Conservation (phyloP, 2,329 filamentous ascomycete genomes). For the Plenodomus tracheiphilus region DNA sequence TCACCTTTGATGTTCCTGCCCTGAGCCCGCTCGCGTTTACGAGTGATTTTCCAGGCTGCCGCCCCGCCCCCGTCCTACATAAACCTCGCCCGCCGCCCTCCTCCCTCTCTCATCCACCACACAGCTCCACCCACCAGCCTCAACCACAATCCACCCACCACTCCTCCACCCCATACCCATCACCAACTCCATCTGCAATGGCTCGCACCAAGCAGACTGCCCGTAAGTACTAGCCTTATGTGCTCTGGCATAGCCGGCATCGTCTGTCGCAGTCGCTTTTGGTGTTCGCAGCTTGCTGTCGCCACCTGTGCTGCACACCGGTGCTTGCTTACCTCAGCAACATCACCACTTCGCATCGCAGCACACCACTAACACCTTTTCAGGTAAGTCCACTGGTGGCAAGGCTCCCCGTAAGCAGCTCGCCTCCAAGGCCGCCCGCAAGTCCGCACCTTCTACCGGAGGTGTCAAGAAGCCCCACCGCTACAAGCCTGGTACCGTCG, state of each 20-base stretch:
- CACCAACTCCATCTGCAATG: constrained; percentile 43
- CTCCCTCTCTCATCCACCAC: constrained; percentile 43
- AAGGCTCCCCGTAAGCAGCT: constrained; percentile 90
- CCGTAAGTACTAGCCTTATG: constrained; percentile 49
- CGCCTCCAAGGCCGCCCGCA: constrained; percentile 98
- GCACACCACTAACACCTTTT: constrained; percentile 36
- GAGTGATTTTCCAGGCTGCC: constrained; percentile 43
- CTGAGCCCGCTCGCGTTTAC: constrained; percentile 27
- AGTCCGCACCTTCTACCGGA: constrained; percentile 95
- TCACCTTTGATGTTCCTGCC: constrained; percentile 32
- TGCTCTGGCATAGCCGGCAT: constrained; percentile 19
- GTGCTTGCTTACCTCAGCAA: constrained; percentile 10
- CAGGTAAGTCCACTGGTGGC: constrained; percentile 75
- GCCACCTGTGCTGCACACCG: constrained; percentile 19
- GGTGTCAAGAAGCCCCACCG: constrained; percentile 61
- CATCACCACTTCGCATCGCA: background rate
- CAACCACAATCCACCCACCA: constrained; percentile 9
- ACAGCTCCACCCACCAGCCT: constrained; percentile 28
- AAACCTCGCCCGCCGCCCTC: constrained; percentile 41
- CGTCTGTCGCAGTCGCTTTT: constrained; percentile 18
- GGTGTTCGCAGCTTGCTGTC: constrained; percentile 13
- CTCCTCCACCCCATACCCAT: constrained; percentile 29
- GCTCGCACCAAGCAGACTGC: constrained; percentile 61
- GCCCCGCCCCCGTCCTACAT: constrained; percentile 41
- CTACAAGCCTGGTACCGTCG: constrained; percentile 69